Conservation (phyloP, 768 basidiomycete species). For the Myochromella boudieri region DNA sequence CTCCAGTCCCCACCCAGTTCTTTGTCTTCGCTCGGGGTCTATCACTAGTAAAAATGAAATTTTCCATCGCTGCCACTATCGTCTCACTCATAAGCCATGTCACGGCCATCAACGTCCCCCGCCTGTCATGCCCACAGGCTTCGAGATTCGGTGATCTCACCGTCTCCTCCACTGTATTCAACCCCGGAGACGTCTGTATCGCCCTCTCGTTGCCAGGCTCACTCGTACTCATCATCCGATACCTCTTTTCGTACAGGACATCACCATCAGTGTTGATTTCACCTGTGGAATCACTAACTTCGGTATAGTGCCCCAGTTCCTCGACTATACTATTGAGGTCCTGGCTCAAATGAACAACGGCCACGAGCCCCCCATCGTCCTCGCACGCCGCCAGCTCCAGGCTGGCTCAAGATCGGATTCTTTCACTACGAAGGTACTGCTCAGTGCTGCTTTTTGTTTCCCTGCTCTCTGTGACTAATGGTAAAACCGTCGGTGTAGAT, state of each 20-base stretch:
- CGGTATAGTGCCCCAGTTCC: conserved; percentile 7
- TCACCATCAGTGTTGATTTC: conserved; percentile 8
- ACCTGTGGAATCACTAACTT: conserved; percentile 7
- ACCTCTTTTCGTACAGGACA: conserved; percentile 1
- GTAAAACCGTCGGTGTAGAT: background rate
- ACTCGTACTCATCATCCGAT: too few species aligned
- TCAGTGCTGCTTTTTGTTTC: too few species aligned
- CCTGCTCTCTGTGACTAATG: background rate
- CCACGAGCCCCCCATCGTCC: conserved; percentile 11
- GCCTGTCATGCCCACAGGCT: conserved; percentile 10
- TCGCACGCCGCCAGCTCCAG: conserved; percentile 10
- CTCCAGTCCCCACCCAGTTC: too few species aligned
- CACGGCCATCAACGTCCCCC: background rate
- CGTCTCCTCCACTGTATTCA: conserved; percentile 9
- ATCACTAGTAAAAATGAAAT: too few species aligned
- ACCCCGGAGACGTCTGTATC: conserved; percentile 14
- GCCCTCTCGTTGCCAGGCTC: background rate
- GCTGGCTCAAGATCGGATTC: conserved; percentile 5
- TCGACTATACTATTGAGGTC: conserved; percentile 14
- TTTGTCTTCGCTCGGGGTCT: too few species aligned
- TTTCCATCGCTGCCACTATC: conserved; percentile 8
- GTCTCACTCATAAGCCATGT: conserved; percentile 12
- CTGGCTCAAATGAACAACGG: conserved; percentile 8
- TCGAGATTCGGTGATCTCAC: conserved; percentile 7
- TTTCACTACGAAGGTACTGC: conserved; percentile 9